Evolutionary conservation across 2,329 filamentous ascomycete species (phyloP).

Genomic region (Penicillium expansum): DNA sequence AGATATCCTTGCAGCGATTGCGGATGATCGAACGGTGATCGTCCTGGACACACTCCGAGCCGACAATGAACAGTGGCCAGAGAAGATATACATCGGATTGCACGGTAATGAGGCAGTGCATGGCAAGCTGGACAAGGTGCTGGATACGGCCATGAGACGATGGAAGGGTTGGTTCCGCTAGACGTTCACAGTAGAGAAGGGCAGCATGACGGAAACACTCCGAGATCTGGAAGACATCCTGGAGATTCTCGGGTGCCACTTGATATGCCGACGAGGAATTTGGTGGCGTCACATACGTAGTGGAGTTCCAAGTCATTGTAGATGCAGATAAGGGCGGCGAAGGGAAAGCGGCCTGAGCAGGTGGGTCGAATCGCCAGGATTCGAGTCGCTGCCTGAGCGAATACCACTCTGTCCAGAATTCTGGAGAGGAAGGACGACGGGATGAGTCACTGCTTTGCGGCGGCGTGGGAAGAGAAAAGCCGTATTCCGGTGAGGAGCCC

Average conservation of each 20-base stretch:
- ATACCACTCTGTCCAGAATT: conserved; percentile 86
- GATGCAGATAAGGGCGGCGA: conserved; percentile 21
- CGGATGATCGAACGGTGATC: conserved; percentile 76
- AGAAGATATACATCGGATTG: conserved; percentile 84
- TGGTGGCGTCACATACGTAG: conserved; percentile 31
- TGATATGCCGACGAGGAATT: conserved; percentile 26
- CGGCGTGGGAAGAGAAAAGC: conserved; percentile 34
- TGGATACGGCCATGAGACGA: conserved; percentile 76
- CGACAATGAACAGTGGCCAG: conserved; percentile 89
- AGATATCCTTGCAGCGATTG: conserved; percentile 78
- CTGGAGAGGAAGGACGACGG: conserved; percentile 25
- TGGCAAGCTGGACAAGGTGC: conserved; percentile 74
- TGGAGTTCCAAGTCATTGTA: conserved; percentile 14
- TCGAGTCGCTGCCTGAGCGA: conserved; percentile 73
- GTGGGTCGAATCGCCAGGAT: conserved; percentile 70
- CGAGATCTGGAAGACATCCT: conserved; percentile 76
- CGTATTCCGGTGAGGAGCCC: conserved; percentile 37
- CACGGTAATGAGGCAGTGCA: conserved; percentile 79
- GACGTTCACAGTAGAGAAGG: conserved; percentile 82
- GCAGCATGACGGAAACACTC: conserved; percentile 89
- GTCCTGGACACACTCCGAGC: conserved; percentile 82
- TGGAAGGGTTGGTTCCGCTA: conserved; percentile 72
- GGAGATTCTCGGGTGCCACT: conserved; percentile 59
- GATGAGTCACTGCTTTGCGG: conserved; percentile 21
- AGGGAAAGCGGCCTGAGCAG: conserved; percentile 17